Evolutionary conservation across 768 basidiomycete species (phyloP).

Genomic region (Fomitopsis pulvina): DNA sequence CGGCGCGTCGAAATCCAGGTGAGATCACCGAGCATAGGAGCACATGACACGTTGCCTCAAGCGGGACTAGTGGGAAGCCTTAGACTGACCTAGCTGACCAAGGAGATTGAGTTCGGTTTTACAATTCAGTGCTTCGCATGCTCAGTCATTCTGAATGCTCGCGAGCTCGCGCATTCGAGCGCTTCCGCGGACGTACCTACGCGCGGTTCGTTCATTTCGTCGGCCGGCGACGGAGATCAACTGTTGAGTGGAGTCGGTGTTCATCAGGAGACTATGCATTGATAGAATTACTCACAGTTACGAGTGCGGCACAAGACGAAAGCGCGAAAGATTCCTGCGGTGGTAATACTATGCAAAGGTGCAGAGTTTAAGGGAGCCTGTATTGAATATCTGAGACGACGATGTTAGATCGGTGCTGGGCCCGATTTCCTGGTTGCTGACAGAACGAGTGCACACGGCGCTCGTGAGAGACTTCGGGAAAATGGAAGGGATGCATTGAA

Average conservation of each 20-base stretch:
- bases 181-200: neutral
- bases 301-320: neutral
- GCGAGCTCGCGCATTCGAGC: neutral
- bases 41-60: neutral
- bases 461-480: neutral
- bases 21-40: neutral
- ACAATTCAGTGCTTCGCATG: neutral
- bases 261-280: neutral
- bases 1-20: neutral
- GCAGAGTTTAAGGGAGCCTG: too few relatives aligned
- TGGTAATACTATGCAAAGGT: too few relatives aligned
- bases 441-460: neutral
- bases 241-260: neutral
- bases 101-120: neutral
- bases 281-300: neutral
- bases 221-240: neutral
- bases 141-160: neutral
- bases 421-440: neutral
- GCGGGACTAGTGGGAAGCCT: neutral
- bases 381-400: too few relatives aligned
- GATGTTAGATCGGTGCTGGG: neutral
- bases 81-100: neutral
- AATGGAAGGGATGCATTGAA: neutral
- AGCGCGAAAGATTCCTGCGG: too few relatives aligned
- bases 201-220: neutral